These are phyloP conservation scores for Neurospora sp. DNA, from an alignment of 2,329 filamentous ascomycete genomes.

Conservation along the genomic window DNA sequence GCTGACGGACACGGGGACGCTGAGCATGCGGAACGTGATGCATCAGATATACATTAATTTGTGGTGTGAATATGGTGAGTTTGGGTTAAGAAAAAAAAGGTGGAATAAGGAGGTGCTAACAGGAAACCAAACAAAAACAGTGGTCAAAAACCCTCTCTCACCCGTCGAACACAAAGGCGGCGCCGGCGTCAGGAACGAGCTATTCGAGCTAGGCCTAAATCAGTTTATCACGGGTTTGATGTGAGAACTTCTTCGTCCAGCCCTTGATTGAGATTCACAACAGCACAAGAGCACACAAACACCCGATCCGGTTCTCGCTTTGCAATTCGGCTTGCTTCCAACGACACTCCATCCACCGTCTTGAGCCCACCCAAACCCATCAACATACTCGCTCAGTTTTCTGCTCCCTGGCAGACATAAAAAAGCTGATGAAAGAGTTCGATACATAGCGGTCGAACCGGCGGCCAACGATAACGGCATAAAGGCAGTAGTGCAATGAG, in stretches of 20 bases:
- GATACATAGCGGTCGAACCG: not conserved
- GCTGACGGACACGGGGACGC: constrained; percentile 80
- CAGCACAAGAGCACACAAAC: not conserved
- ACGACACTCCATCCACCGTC: not conserved
- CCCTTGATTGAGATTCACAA: not conserved
- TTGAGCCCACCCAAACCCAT: too few species aligned
- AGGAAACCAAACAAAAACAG: constrained; percentile 24
- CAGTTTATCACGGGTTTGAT: constrained; percentile 63
- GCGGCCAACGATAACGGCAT: not conserved
- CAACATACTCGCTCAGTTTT: not conserved
- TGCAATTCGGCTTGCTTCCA: not conserved
- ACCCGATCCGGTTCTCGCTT: not conserved
- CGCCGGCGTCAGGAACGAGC: constrained; percentile 59
- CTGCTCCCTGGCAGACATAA: not conserved
- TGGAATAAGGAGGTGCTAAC: constrained; percentile 29
- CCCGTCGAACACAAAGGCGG: constrained; percentile 60
- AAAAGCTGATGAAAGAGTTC: not conserved
- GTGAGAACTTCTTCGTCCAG: constrained; percentile 25
- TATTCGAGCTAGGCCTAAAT: constrained; percentile 64
- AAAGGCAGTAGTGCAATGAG: too few species aligned
- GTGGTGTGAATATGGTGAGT: constrained; percentile 81
- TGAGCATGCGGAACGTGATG: constrained; percentile 86
- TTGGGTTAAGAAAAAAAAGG: constrained; percentile 14
- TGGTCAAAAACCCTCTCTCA: constrained; percentile 60
- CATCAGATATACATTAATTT: constrained; percentile 98